A percentile compares a stretch with the other conserved stretches of the same genome.
phyloP scores from a whole-genome alignment of 2,329 filamentous ascomycete genomes.

The Orbilia brochopaga region DNA sequence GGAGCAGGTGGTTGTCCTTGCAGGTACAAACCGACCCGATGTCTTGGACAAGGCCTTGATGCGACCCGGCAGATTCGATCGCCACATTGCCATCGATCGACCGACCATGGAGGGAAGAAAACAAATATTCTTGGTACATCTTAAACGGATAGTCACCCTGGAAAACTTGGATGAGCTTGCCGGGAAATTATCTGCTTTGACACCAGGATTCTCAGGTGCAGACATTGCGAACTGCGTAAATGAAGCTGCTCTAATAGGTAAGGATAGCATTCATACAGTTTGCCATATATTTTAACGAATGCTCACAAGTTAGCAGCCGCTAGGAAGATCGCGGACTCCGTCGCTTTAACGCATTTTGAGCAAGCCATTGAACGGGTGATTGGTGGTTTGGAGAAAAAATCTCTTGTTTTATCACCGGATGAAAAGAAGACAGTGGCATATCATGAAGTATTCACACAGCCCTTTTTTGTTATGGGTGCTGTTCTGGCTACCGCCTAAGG shows the following conservation, averaged over 20 bases:
- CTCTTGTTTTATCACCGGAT: slow-evolving; percentile 85
- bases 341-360: slow-evolving; percentile 91
- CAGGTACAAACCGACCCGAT: slow-evolving; percentile 94
- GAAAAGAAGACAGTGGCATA: slow-evolving; percentile 98
- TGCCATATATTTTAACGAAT: not conserved
- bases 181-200: slow-evolving; percentile 87
- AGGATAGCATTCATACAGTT: slow-evolving; percentile 56
- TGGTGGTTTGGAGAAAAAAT: slow-evolving; percentile 96
- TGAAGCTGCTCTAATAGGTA: slow-evolving; percentile 94
- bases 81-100: slow-evolving; percentile 92
- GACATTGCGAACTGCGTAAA: slow-evolving; percentile 99
- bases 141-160: slow-evolving; percentile 90
- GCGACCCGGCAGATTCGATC: slow-evolving; percentile 94
- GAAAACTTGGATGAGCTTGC: slow-evolving; percentile 87
- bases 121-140: slow-evolving; percentile 93
- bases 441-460: slow-evolving; percentile 68
- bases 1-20: slow-evolving; percentile 79
- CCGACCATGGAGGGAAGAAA: slow-evolving; percentile 96
- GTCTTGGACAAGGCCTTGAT: slow-evolving; percentile 94
- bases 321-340: slow-evolving; percentile 76
- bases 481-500: not conserved
- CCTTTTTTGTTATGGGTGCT: not conserved
- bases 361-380: slow-evolving; percentile 97
- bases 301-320: slow-evolving; percentile 71
- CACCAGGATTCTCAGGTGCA: slow-evolving; percentile 93